Base-by-base conservation (phyloP, 2,329 filamentous ascomycete genomes). In the Fusarium setosum region DNA sequence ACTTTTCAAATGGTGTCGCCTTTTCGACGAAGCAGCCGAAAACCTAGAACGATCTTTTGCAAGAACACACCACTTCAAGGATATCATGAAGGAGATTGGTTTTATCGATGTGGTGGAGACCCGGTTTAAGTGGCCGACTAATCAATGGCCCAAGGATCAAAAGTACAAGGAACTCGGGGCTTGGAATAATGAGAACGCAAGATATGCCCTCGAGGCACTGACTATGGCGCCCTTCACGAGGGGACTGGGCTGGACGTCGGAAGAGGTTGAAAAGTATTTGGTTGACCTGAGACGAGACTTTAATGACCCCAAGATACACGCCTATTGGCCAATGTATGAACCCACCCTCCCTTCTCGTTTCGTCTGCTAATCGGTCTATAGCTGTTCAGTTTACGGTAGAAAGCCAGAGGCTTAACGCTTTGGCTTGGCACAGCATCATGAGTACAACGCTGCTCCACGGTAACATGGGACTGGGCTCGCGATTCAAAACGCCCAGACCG, bases 91-190 rank as follows among this genome's bases (percentile, higher is more conserved):
- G 11, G 80, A 82, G 15, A 81, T 81, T 0, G 86, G 86, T 1
- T 88, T 88, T 59, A 74, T 77, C 40, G 77, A 86, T 59, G 77
- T 88, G 0, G 70, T 74, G 0, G 81, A 86, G 65, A 74, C 77
- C 3, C 71, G 81, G 7, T 82, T 77, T 67, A 82, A 81, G 68
- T 80, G 84, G 73, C 84, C 84, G 0, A 76, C 79, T 44, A 83
- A 82, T 61, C 73, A 77, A 6, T 87, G 84, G 84, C 80, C 83
- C 0, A 82, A 79, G 53, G 81, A 84, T 12, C 76, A 74, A 15
- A 81, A 81, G 29, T 76, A 82, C 41, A 88, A 86, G 68, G 81
- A 85, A 44, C 70, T 85, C 3, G 84, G 84, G 31, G 41, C 53
- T n/a, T 70, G 71, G 71, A 72, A 70, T 0, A 56, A 65, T 3